Evolutionary conservation across 106 monocot species (phyloP).

Genomic region (Acanthochlamys bracteata): DNA sequence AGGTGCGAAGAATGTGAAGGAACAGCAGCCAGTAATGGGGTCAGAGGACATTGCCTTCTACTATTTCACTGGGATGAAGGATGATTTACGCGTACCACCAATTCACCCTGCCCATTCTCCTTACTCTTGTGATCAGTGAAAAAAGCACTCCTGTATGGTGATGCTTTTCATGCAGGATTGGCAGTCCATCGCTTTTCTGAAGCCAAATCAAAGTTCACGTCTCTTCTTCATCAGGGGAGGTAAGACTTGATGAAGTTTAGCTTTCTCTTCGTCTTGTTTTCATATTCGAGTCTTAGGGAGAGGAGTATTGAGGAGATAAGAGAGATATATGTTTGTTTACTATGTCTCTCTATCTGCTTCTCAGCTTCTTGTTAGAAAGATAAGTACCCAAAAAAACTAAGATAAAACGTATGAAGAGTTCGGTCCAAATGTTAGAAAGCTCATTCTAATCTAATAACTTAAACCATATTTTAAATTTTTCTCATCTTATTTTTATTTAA

Average conservation of each 20-base stretch:
- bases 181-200: constrained; percentile 31
- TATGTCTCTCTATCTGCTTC: too few relatives aligned
- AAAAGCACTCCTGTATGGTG: constrained; percentile 58
- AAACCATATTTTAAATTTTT: too few relatives aligned
- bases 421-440: too few relatives aligned
- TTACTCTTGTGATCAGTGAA: constrained; percentile 1
- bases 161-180: constrained; percentile 68
- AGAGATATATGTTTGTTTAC: background rate
- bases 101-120: background rate
- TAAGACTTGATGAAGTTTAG: constrained; percentile 44
- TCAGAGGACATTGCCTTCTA: constrained; percentile 79
- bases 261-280: background rate
- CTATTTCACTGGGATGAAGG: constrained; percentile 23
- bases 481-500: too few relatives aligned
- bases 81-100: background rate
- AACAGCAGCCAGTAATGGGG: constrained; percentile 49
- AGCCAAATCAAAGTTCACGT: background rate
- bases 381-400: too few relatives aligned
- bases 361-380: too few relatives aligned
- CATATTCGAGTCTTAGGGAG: background rate
- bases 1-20: constrained; percentile 29
- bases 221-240: background rate
- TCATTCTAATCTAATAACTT: too few relatives aligned
- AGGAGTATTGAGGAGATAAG: background rate
- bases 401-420: too few relatives aligned